Base-by-base conservation (phyloP, 176 grass and related monocot genomes). In the Pharus latifolius region DNA sequence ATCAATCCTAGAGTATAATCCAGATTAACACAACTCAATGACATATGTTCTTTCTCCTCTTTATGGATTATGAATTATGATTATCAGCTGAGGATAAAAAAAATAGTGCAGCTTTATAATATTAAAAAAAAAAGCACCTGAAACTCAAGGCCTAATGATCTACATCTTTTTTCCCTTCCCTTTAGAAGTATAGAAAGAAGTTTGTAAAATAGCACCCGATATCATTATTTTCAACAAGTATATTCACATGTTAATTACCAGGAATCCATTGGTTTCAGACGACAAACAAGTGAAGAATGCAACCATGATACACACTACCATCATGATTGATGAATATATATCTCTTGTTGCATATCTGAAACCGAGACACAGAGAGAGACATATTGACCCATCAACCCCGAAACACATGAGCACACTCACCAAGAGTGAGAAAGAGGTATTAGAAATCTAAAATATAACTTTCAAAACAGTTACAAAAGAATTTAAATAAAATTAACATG, bases 381-480 rank as follows among this genome's bases (percentile, higher is more conserved):
- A 13, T 50, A 25, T n/a, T 7, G 19, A 67, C 8, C 45, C 38
- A 41, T 20, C 60, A 23, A 60, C 11, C 46, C 46, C 22, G 8
- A 6, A 69, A 61, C n/a, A 61, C 24, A 79, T 20, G 48, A 46
- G 30, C 31, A 45, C 33, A 19, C 48, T 25, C n/a, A 42, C 48
- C 5, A 3, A 63, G 24, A 10, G 41, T 27, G 63, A 56, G 35
- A 46, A 49, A 25, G 34, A 66, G 26, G 27, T 33, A 56, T 78
- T 78, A 76, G 79, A 43, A 56, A 86, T 81, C 71, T 76, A 70
- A 64, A 41, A 81, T 86, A 81, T 86, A 76, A 76, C 45, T 71
- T 80, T 56, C 50, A 72, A 51, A 81, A 80, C 25, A 76, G 83
- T 86, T 86, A 86, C 77, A 83, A 83, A 84, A 88, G 80, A 88